phyloP scores from a whole-genome alignment of 164 flowering plant species.

The Malania oleifera region DNA sequence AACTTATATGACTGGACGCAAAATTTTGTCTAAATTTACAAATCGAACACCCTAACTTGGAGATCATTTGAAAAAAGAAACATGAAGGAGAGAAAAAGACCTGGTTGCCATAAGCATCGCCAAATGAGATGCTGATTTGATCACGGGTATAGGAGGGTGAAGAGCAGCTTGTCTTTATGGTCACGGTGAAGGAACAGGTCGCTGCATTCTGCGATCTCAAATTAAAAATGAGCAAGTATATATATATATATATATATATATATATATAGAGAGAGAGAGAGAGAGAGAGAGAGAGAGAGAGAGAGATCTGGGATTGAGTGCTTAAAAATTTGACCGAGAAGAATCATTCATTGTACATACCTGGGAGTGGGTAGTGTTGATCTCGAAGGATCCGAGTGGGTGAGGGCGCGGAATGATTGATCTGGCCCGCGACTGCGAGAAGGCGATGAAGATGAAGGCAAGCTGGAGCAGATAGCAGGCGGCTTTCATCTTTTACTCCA shows the following conservation, averaged over 20 bases:
- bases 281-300: too few species aligned
- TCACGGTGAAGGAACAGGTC: constrained; percentile 51
- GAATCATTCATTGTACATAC: constrained; percentile 13
- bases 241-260: too few species aligned
- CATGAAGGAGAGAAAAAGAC: constrained; percentile 15
- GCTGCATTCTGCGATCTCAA: constrained; percentile 22
- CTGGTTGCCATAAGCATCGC: constrained; percentile 73
- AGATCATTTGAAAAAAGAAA: background rate
- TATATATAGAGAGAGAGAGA: too few species aligned
- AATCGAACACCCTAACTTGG: background rate
- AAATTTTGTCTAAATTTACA: background rate
- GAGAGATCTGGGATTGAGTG: too few species aligned
- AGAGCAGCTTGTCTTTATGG: constrained; percentile 70
- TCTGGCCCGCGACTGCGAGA: too few species aligned
- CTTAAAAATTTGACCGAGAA: too few species aligned
- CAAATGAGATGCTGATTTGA: constrained; percentile 62
- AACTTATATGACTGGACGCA: too few species aligned
- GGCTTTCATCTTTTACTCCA: background rate
- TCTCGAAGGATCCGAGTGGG: constrained; percentile 30
- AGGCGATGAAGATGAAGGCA: background rate
- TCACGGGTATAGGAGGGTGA: constrained; percentile 58
- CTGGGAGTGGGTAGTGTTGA: constrained; percentile 33
- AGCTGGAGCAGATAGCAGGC: background rate
- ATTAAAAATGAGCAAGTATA: too few species aligned
- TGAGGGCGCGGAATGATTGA: constrained; percentile 29